Percentiles rank a stretch among this genome's conserved stretches.
Evolutionary conservation across 495 filamentous ascomycete genomes (phyloP).

Genomic region (Acidomyces sp.): DNA sequence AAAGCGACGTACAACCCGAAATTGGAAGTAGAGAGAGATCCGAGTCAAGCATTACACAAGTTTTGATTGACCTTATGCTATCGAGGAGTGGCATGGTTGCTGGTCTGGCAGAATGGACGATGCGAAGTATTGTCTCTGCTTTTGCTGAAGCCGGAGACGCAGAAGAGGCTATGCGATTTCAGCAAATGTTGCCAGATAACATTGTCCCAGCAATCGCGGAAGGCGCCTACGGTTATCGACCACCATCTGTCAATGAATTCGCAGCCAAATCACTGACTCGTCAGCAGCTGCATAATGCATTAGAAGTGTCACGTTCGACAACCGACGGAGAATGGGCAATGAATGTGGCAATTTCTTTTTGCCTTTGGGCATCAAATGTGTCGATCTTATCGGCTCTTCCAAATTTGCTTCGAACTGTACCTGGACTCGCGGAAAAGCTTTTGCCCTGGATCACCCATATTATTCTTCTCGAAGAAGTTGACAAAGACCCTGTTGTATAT

Average conservation of each 20-base stretch:
- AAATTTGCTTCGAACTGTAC: slow-evolving; percentile 46
- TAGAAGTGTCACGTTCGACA: background rate
- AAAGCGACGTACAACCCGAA: no score
- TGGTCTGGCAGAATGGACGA: slow-evolving; percentile 62
- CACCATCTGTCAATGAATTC: background rate
- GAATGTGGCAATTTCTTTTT: slow-evolving; percentile 5
- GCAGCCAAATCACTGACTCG: background rate
- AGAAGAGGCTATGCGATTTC: slow-evolving; percentile 16
- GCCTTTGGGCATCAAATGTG: slow-evolving; percentile 43
- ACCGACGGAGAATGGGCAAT: slow-evolving; percentile 4
- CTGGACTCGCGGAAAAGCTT: slow-evolving; percentile 52
- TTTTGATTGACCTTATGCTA: slow-evolving; percentile 1
- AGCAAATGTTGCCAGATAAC: slow-evolving; percentile 15
- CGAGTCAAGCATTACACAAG: slow-evolving; percentile 1
- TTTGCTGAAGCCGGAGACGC: slow-evolving; percentile 27
- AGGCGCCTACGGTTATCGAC: slow-evolving; percentile 13
- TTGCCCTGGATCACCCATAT: slow-evolving; percentile 52
- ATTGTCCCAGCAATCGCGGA: slow-evolving; percentile 2
- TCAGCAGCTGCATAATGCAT: background rate
- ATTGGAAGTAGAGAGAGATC: slow-evolving; percentile 35
- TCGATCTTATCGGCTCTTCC: slow-evolving; percentile 53
- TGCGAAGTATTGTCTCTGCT: slow-evolving; percentile 56
- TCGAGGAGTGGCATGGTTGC: slow-evolving; percentile 25
- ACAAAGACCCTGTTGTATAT: slow-evolving; percentile 2
- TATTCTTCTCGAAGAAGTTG: slow-evolving; percentile 4